A percentile compares a stretch with the other conserved stretches of the same genome.
These are phyloP conservation scores for Isoetes engelmannii DNA, from an alignment of 83 land plant genomes.

Conservation along the genomic window DNA sequence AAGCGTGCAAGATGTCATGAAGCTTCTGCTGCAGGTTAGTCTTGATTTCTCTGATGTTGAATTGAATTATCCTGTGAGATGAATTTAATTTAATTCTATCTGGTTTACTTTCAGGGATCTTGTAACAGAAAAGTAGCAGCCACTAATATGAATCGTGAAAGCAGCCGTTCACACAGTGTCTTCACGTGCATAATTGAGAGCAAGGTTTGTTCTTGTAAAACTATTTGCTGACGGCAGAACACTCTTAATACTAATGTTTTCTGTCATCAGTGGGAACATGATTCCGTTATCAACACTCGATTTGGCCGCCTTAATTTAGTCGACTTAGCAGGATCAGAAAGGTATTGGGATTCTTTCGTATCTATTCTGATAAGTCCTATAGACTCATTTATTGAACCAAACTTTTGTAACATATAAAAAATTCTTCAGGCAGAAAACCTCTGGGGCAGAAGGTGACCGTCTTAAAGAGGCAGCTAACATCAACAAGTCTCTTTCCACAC, in stretches of 20 bases:
- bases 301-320: conserved; percentile 43
- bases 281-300: conserved; percentile 30
- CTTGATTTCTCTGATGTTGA: too few species aligned
- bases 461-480: conserved; percentile 47
- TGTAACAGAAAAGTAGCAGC: conserved; percentile 39
- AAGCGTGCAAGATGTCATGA: conserved; percentile 26
- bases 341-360: conserved; percentile 13
- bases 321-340: conserved; percentile 49
- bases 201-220: conserved; percentile 15
- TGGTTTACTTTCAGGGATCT: conserved; percentile 24
- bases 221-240: not conserved
- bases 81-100: not conserved
- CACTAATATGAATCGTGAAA: conserved; percentile 40
- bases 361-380: not conserved
- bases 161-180: conserved; percentile 48
- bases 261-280: conserved; percentile 33
- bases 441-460: conserved; percentile 50
- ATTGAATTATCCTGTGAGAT: not conserved
- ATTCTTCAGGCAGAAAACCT: conserved; percentile 35
- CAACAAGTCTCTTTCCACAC: conserved; percentile 49
- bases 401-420: not conserved
- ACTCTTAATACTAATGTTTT: not conserved
- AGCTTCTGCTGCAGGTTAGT: conserved; percentile 28
- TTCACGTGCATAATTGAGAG: conserved; percentile 41
- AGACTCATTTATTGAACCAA: not conserved